Evolutionary conservation across 2,329 filamentous ascomycete species (phyloP).

Genomic region (Trichoderma sp.): DNA sequence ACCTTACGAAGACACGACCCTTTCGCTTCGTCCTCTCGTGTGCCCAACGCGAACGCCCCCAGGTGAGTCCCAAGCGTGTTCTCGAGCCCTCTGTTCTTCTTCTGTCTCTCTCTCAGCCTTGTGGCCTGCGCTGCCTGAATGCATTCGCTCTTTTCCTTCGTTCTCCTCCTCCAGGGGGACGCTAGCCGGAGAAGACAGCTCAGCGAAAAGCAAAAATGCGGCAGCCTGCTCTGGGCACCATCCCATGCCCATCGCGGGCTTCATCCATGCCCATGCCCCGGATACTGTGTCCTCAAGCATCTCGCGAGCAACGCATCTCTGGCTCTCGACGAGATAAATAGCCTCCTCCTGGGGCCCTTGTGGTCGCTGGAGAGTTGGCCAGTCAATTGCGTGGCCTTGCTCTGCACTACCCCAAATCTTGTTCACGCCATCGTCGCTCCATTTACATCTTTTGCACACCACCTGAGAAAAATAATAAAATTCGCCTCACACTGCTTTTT

Average conservation of each 20-base stretch:
- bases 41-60: slow-evolving; percentile 5
- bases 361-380: neutral
- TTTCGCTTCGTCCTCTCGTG: slow-evolving; percentile 19
- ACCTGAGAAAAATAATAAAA: slow-evolving; percentile 24
- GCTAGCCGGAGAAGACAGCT: slow-evolving; percentile 22
- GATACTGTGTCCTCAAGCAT: slow-evolving; percentile 31
- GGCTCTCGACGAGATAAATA: slow-evolving; percentile 19
- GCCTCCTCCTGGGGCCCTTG: slow-evolving; percentile 6
- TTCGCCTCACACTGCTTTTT: neutral
- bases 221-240: slow-evolving; percentile 21
- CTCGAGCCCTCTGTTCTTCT: neutral
- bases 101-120: neutral
- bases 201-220: slow-evolving; percentile 23
- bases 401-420: slow-evolving; percentile 15
- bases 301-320: slow-evolving; percentile 14
- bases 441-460: neutral
- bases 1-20: slow-evolving; percentile 16
- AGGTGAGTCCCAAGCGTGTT: slow-evolving; percentile 5
- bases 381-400: slow-evolving; percentile 8
- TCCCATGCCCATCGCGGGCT: neutral
- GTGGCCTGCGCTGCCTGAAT: neutral
- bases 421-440: slow-evolving; percentile 18
- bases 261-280: slow-evolving; percentile 7
- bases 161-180: slow-evolving; percentile 11
- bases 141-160: neutral